phyloP scores from a whole-genome alignment of 371 early-diverging fungal genomes.

The Apophysomyces sp. region DNA sequence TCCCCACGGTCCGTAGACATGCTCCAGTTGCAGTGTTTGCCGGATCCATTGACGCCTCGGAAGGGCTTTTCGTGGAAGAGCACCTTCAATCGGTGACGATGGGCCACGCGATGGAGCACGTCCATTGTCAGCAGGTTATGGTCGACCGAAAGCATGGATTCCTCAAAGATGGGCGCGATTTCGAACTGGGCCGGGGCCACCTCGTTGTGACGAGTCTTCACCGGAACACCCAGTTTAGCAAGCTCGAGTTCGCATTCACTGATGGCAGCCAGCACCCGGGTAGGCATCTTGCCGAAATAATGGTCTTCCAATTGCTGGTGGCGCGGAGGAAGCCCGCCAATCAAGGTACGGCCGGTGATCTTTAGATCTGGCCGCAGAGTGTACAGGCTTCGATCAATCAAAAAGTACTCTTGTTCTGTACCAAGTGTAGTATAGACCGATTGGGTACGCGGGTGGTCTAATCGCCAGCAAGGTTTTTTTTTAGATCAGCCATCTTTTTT shows the following conservation, averaged over 20 bases:
- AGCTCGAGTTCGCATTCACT: conserved; percentile 94
- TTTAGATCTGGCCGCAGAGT: conserved; percentile 93
- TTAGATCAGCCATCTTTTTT: background rate
- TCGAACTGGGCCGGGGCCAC: conserved; percentile 99
- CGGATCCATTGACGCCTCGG: conserved; percentile 97
- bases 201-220: conserved; percentile 99
- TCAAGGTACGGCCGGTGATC: conserved; percentile 91
- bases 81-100: conserved; percentile 94
- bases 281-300: conserved; percentile 97
- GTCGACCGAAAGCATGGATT: conserved; percentile 93
- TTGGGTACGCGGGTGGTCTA: conserved; percentile 53
- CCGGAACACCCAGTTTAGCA: conserved; percentile 91
- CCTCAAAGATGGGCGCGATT: conserved; percentile 97
- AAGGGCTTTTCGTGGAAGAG: conserved; percentile 99
- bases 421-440: conserved; percentile 91
- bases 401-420: conserved; percentile 98
- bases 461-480: background rate
- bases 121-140: conserved; percentile 98
- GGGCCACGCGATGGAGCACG: conserved; percentile 93
- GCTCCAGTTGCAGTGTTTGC: conserved; percentile 99
- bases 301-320: conserved; percentile 99
- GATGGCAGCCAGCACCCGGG: conserved; percentile 88
- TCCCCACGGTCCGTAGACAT: conserved; percentile 92
- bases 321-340: conserved; percentile 94
- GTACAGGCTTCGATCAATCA: conserved; percentile 92